phyloP scores from a whole-genome alignment of 2,329 filamentous ascomycete species.

The Emericellopsis cladophorae region DNA sequence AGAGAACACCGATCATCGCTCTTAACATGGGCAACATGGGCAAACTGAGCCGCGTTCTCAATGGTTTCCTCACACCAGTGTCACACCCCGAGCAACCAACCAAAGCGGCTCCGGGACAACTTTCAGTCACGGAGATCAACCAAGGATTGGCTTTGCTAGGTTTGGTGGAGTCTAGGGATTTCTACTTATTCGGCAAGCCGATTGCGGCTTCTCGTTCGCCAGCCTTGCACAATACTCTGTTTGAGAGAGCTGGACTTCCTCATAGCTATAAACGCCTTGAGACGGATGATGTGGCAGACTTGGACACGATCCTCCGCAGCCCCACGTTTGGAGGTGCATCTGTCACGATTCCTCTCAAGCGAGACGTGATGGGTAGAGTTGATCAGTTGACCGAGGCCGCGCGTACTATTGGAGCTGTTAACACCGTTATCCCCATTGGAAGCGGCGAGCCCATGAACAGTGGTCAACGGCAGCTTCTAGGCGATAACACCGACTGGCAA shows the following conservation, averaged over 20 bases:
- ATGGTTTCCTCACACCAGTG: slow-evolving; percentile 88
- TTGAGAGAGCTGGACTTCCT: slow-evolving; percentile 63
- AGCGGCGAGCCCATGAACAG: slow-evolving; percentile 19
- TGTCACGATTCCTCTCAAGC: slow-evolving; percentile 89
- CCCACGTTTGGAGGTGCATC: slow-evolving; percentile 82
- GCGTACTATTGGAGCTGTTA: slow-evolving; percentile 77
- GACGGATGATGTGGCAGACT: slow-evolving; percentile 50
- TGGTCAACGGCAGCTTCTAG: slow-evolving; percentile 44
- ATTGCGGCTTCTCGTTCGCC: slow-evolving; percentile 76
- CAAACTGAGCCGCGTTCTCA: slow-evolving; percentile 81
- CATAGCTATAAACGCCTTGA: slow-evolving; percentile 71
- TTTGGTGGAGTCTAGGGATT: slow-evolving; percentile 60
- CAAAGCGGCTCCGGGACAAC: slow-evolving; percentile 86
- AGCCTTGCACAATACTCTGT: slow-evolving; percentile 79
- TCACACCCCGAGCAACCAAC: slow-evolving; percentile 82
- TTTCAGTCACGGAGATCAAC: slow-evolving; percentile 82
- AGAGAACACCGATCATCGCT: slow-evolving; percentile 76
- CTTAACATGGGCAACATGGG: slow-evolving; percentile 90
- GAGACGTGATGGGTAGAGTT: slow-evolving; percentile 71
- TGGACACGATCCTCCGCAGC: slow-evolving; percentile 53
- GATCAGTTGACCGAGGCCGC: slow-evolving; percentile 74
- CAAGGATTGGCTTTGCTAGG: slow-evolving; percentile 67
- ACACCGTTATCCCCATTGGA: slow-evolving; percentile 65
- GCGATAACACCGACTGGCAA: slow-evolving; percentile 92
- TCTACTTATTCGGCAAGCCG: slow-evolving; percentile 81